Conservation (phyloP, 306 rosid genomes). For the Erythrophleum fordii region DNA sequence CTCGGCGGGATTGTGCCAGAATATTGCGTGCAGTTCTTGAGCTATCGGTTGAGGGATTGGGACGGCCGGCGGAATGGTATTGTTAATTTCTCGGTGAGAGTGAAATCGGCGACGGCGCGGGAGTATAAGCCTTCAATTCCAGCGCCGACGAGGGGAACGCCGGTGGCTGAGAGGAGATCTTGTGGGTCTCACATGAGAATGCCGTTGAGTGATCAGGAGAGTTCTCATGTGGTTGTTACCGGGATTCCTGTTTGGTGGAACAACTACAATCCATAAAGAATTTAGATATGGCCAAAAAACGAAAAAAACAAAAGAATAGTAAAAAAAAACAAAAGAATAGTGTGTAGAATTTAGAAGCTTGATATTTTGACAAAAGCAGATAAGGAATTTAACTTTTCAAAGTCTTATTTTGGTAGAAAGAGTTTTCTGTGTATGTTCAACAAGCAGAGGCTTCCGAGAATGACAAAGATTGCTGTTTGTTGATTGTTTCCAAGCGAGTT, state of each 20-base stretch:
- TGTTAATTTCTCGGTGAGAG: slow-evolving; percentile 61
- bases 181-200: slow-evolving; percentile 29
- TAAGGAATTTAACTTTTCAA: not conserved
- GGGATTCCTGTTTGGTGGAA: slow-evolving; percentile 36
- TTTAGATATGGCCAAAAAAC: not conserved
- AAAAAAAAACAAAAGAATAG: not conserved
- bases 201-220: not conserved
- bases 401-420: not conserved
- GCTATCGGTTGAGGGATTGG: slow-evolving; percentile 61
- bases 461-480: not conserved
- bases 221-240: not conserved
- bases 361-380: no score
- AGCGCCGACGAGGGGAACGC: not conserved
- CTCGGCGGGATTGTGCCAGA: slow-evolving; percentile 45
- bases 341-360: not conserved
- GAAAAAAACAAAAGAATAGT: not conserved
- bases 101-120: slow-evolving; percentile 16
- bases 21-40: slow-evolving; percentile 51
- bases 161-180: not conserved
- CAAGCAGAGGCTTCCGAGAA: not conserved
- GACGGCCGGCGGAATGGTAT: slow-evolving; percentile 65
- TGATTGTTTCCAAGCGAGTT: not conserved
- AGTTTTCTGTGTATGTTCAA: not conserved
- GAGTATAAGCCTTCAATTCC: not conserved
- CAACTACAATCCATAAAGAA: not conserved